Conservation (phyloP, 345 rosid species). For the Eucalyptus grandis region DNA sequence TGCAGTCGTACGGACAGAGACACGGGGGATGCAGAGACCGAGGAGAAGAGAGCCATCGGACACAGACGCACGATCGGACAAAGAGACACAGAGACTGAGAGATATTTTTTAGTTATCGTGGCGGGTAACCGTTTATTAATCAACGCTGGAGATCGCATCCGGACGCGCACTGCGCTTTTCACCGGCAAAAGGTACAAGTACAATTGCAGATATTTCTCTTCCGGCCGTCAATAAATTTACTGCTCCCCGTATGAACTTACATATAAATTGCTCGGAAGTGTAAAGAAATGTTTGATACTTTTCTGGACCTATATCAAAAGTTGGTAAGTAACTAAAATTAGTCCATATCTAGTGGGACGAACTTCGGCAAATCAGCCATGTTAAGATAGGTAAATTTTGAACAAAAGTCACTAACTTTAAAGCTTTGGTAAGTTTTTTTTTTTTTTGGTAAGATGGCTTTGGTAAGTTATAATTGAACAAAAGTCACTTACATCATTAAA, state of each 20-base stretch:
- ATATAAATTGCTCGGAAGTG: too few species aligned
- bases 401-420: not conserved
- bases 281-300: not conserved
- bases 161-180: not conserved
- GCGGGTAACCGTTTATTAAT: not conserved
- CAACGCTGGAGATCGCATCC: not conserved
- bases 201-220: not conserved
- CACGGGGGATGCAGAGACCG: conserved; percentile 18
- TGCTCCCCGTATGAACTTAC: not conserved
- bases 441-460: too few species aligned
- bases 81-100: not conserved
- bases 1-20: conserved; percentile 1
- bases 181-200: not conserved
- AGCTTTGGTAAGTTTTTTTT: accelerated
- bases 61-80: too few species aligned
- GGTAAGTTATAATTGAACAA: accelerated
- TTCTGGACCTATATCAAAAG: not conserved
- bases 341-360: accelerated
- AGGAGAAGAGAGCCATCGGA: conserved; percentile 37
- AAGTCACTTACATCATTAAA: too few species aligned
- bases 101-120: not conserved
- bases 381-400: not conserved
- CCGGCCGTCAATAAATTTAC: not conserved
- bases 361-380: accelerated
- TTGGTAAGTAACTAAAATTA: not conserved